Evolutionary conservation across 495 filamentous ascomycete genomes (phyloP).

Genomic region (Penicillium silybi): DNA sequence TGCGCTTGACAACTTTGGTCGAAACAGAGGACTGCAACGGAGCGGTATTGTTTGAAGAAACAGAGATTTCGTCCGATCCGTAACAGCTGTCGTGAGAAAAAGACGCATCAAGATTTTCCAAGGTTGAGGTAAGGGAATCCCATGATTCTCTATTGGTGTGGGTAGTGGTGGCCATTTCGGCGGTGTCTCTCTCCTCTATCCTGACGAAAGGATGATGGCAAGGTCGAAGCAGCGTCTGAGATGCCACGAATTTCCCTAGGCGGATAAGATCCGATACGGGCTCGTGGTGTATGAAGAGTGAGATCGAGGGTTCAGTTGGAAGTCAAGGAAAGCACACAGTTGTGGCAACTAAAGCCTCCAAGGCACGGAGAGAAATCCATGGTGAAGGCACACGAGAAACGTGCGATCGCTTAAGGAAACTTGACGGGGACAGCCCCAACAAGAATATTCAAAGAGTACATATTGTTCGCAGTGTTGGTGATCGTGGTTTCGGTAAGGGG

Average conservation of each 20-base stretch:
- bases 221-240: not conserved
- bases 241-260: conserved; percentile 2
- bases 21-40: conserved; percentile 20
- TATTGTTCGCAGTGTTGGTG: conserved; percentile 10
- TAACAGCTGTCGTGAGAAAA: conserved; percentile 46
- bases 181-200: not conserved
- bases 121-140: conserved; percentile 43
- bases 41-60: conserved; percentile 29
- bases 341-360: conserved; percentile 38
- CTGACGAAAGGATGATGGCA: not conserved
- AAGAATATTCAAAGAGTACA: conserved; percentile 23
- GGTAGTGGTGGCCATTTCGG: conserved; percentile 25
- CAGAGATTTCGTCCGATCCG: conserved; percentile 43
- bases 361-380: conserved; percentile 31
- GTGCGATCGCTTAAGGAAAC: conserved; percentile 29
- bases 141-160: conserved; percentile 33
- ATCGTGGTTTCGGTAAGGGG: not conserved
- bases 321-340: conserved; percentile 1
- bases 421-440: conserved; percentile 24
- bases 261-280: not conserved
- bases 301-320: conserved; percentile 5
- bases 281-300: conserved; percentile 2
- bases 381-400: conserved; percentile 25
- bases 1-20: conserved; percentile 11
- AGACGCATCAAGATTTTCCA: conserved; percentile 39